These are phyloP conservation scores for Gryganskiella cystojenkinii DNA, from an alignment of 192 early-diverging fungal species.

Conservation along the genomic window DNA sequence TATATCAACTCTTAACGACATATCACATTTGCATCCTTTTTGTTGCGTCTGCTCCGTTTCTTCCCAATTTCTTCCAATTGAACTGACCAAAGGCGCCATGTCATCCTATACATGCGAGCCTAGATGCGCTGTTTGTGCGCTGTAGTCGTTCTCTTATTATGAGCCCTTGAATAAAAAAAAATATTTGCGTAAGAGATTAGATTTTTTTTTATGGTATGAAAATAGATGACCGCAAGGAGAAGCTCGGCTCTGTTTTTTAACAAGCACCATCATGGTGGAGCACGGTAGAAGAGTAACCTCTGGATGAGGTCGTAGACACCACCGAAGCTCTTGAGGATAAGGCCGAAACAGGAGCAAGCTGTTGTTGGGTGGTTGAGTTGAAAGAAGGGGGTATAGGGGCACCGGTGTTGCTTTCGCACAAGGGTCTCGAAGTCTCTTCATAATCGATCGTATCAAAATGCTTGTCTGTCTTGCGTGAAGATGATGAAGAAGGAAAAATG, in stretches of 20 bases:
- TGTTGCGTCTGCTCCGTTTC: no score
- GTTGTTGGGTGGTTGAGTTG: not conserved
- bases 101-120: no score
- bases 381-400: conserved; percentile 1
- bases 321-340: not conserved
- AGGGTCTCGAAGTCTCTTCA: not conserved
- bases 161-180: not conserved
- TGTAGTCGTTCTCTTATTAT: not conserved
- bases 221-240: not conserved
- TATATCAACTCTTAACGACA: no score
- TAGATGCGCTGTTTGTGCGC: not conserved
- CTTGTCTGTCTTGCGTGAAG: not conserved
- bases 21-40: no score
- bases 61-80: not conserved
- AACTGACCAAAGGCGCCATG: not conserved
- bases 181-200: no score
- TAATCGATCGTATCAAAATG: not conserved
- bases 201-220: not conserved
- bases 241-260: not conserved
- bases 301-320: conserved; percentile 6
- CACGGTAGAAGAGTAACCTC: conserved; percentile 13
- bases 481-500: conserved; percentile 11
- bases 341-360: not conserved
- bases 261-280: conserved; percentile 11
- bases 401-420: no score